Conservation (phyloP, 805 yeast species). For the Cyberlindnera misumaiensis region DNA sequence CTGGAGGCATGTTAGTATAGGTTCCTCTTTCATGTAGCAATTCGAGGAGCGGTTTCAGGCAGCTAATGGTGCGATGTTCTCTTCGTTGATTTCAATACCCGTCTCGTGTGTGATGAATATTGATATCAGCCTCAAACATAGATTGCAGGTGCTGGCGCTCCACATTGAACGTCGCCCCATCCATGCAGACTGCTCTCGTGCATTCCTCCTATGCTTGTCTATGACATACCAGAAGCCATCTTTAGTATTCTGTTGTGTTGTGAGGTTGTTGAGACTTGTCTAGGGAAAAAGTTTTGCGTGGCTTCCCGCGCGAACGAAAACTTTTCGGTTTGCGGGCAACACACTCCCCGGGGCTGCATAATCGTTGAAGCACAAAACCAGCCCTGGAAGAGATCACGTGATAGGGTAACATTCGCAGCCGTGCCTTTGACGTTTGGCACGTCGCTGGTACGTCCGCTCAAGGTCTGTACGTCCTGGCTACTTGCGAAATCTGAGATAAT, state of each 20-base stretch:
- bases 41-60: neutral
- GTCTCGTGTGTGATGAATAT: too few relatives aligned
- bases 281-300: slow-evolving; percentile 24
- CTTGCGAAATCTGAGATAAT: too few relatives aligned
- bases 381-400: neutral
- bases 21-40: neutral
- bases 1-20: slow-evolving; percentile 25
- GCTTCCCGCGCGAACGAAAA: slow-evolving; percentile 3
- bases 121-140: too few relatives aligned
- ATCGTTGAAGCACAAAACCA: too few relatives aligned
- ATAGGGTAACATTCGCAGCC: neutral
- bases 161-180: too few relatives aligned
- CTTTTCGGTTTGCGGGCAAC: slow-evolving; percentile 5
- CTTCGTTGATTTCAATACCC: too few relatives aligned
- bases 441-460: too few relatives aligned
- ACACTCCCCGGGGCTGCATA: slow-evolving; percentile 3
- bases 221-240: slow-evolving; percentile 25
- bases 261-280: slow-evolving; percentile 2
- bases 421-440: too few relatives aligned
- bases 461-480: too few relatives aligned
- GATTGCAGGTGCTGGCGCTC: too few relatives aligned
- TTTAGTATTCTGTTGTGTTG: slow-evolving; percentile 17
- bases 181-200: neutral
- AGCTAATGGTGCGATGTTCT: too few relatives aligned
- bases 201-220: neutral